Evolutionary conservation across 805 yeast species (phyloP), one percentile per base, ranked within the genome.

Genomic region (Kluyveromyces siamensis): DNA sequence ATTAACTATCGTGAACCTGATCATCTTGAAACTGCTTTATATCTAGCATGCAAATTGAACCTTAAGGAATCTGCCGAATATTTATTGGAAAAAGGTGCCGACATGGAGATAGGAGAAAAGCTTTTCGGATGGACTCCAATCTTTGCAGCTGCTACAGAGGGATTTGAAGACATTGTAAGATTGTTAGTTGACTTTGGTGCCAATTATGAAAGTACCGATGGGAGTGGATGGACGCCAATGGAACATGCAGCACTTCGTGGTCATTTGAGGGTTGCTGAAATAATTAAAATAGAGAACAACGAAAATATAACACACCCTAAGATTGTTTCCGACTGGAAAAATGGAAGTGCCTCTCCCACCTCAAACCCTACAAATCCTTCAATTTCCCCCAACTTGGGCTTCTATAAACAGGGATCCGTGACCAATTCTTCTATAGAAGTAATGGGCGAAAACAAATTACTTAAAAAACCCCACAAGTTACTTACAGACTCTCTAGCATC

Each of bases 191-290:
- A 69, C 0, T 60, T 72, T 40, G 80, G 79, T 18, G 84, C 88
- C 6, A 68, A 72, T 8, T 77, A 69, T 50, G 75, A 77, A 41
- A 66, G 72, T 27, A 73, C 76, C 16, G 98, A 91, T 68, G 83
- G 80, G 42, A 83, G 93, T 46, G 97, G 97, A 0, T 91, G 98
- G 98, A 80, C 88, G 17, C 96, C 98, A n/a, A 81, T 88, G 81
- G 98, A 91, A 60, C 98, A 91, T 65, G 96, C 97, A 0, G 83
- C 87, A 44, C 71, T 91, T 42, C 75, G 97, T 57, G 98, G 98
- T 6, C 95, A 89, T 63, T 68, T 90, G 50, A 74, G 71, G 2
- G 77, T 87, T 37, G 83, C 93, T 1, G 79, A 79, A 46, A 56
- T 79, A 58, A 69, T 91, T 48, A 73, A 73, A 30, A 50, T 61